Evolutionary conservation across 1,284 basidiomycete genomes (phyloP), one percentile per base, ranked within the genome.

Genomic region (Ceraceosorus bombacis): DNA sequence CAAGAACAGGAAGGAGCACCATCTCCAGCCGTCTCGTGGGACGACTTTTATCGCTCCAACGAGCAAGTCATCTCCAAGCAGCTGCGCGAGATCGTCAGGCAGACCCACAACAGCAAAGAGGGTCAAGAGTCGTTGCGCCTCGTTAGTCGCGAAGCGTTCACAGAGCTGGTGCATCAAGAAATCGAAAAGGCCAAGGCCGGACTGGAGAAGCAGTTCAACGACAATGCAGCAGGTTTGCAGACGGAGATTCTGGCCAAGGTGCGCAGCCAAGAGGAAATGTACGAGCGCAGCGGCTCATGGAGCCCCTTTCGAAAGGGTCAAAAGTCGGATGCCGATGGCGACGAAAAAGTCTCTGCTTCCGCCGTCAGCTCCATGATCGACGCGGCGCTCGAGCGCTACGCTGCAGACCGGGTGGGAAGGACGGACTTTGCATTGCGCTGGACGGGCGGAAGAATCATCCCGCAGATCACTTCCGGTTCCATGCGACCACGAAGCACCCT

Each of bases 361-460:
- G 38, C 59, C 5, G 52, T 95, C 62, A 81, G 81, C 38, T 81
- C 84, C 27, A 82, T 94, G 50, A 88, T 95, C 70, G 86, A 90
- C 64, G 76, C 79, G 2, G 81, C 81, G 0, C 74, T 94, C 2
- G 81, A 84, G 43, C 81, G 81, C 43, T 83, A 83, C 68, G 86
- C 84, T 10, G 86, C 89, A 73, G 92, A 96, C 74, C 82, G 80
- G n/a, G 79, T 95, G 49, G 88, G 84, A 0, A 84, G 84, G 49
- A 81, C 87, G 0, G 94, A 98, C 79, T 94, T 85, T 72, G 93
- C 94, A 0, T 80, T 92, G 5, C 86, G 87, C 77, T 88, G 89
- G 5, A 84, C 84, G 2, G 93, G 93, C 6, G 93, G 84, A 0
- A 81, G 84, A 0, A 81, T 92, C 63, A 85, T 96, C 51, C 90